These are phyloP conservation scores for Apophysomyces variabilis DNA, from an alignment of 371 early-diverging fungal genomes.

Conservation along the genomic window DNA sequence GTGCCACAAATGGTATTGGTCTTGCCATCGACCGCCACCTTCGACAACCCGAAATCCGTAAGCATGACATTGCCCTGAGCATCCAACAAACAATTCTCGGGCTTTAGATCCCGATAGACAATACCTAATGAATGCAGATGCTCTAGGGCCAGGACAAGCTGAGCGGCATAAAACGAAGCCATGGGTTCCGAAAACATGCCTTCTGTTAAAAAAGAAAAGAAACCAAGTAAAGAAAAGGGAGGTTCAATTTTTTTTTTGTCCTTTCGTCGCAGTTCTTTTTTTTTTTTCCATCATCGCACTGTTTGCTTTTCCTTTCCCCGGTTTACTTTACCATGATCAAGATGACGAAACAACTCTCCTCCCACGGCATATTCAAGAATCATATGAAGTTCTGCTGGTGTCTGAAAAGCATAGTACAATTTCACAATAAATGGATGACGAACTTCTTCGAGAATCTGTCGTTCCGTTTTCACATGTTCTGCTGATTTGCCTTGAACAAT, in stretches of 20 bases:
- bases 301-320: too few species aligned
- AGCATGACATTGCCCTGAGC: constrained; percentile 81
- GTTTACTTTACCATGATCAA: constrained; percentile 53
- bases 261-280: too few species aligned
- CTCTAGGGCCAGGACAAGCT: constrained; percentile 85
- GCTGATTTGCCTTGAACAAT: constrained; percentile 71
- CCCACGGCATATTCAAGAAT: constrained; percentile 98
- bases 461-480: constrained; percentile 78
- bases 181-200: constrained; percentile 80
- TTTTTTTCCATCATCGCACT: too few species aligned
- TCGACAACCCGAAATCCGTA: constrained; percentile 92
- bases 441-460: constrained; percentile 76
- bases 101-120: constrained; percentile 89
- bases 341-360: constrained; percentile 96
- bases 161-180: constrained; percentile 84
- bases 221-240: background rate
- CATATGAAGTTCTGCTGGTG: constrained; percentile 87
- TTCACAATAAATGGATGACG: constrained; percentile 94
- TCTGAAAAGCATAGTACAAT: constrained; percentile 94
- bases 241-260: too few species aligned
- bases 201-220: constrained; percentile 46
- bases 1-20: constrained; percentile 95
- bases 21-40: constrained; percentile 66
- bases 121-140: constrained; percentile 87
- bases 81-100: constrained; percentile 89